Evolutionary conservation across 257 asterid species (phyloP).

Genomic region (Solanum piurae): DNA sequence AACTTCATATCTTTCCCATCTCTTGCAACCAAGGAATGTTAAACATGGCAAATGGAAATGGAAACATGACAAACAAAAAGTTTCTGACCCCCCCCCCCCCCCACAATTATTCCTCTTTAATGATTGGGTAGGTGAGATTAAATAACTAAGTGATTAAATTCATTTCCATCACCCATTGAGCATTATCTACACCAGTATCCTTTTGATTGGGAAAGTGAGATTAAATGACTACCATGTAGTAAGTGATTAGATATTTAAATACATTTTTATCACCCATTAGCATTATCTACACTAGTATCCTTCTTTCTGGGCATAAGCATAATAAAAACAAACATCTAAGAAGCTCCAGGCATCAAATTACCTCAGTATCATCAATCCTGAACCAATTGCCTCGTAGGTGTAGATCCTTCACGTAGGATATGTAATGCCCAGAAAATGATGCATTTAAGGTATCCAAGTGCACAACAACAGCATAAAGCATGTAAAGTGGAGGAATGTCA

Average conservation of each 20-base stretch:
- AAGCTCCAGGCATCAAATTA: neutral
- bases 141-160: neutral
- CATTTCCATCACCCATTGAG: neutral
- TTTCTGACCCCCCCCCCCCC: no score
- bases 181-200: neutral
- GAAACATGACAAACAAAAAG: neutral
- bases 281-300: neutral
- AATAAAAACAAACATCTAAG: neutral
- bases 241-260: neutral
- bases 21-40: neutral
- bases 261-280: neutral
- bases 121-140: neutral
- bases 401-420: constrained; percentile 63
- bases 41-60: neutral
- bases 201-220: neutral
- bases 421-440: constrained; percentile 74
- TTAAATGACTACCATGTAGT: neutral
- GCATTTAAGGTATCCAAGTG: constrained; percentile 67
- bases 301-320: neutral
- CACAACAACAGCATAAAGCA: constrained; percentile 79
- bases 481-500: constrained; percentile 68
- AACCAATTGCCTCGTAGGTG: constrained; percentile 70
- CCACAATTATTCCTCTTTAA: neutral
- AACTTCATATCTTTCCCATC: neutral
- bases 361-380: constrained; percentile 81